These are phyloP conservation scores for Clitopilus hobsonii DNA, from an alignment of 768 basidiomycete genomes.

Conservation along the genomic window DNA sequence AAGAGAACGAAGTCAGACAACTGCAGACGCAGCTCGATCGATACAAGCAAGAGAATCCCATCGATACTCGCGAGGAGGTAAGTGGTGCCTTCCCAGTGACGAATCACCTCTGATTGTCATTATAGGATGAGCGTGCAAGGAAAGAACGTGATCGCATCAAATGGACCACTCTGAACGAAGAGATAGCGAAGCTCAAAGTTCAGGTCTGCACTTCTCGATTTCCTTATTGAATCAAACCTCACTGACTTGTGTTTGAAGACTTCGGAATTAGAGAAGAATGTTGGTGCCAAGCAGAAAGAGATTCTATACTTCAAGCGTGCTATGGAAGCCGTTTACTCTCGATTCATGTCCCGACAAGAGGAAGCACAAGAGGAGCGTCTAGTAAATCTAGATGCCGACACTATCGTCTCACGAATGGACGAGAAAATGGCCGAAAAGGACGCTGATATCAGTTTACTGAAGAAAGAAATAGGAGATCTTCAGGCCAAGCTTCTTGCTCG, in stretches of 20 bases:
- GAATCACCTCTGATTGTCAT: background rate
- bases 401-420: slow-evolving; percentile 67
- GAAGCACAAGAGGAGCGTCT: slow-evolving; percentile 41
- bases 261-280: slow-evolving; percentile 41
- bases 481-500: slow-evolving; percentile 47
- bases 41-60: slow-evolving; percentile 52
- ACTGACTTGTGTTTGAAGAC: slow-evolving; percentile 32
- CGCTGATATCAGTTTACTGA: slow-evolving; percentile 52
- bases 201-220: slow-evolving; percentile 43
- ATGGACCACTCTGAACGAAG: slow-evolving; percentile 68
- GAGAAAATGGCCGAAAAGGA: slow-evolving; percentile 68
- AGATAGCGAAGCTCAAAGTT: slow-evolving; percentile 65
- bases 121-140: slow-evolving; percentile 67
- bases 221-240: background rate
- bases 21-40: slow-evolving; percentile 70
- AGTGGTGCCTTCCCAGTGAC: slow-evolving; percentile 15
- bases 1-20: slow-evolving; percentile 79
- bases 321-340: slow-evolving; percentile 82
- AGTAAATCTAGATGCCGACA: slow-evolving; percentile 57
- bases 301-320: slow-evolving; percentile 74
- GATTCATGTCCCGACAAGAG: slow-evolving; percentile 55
- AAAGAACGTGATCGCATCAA: slow-evolving; percentile 73
- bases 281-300: slow-evolving; percentile 65
- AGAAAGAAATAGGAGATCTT: slow-evolving; percentile 42
- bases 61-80: slow-evolving; percentile 57